Evolutionary conservation across 345 rosid species (phyloP).

Genomic region (Populus alba): DNA sequence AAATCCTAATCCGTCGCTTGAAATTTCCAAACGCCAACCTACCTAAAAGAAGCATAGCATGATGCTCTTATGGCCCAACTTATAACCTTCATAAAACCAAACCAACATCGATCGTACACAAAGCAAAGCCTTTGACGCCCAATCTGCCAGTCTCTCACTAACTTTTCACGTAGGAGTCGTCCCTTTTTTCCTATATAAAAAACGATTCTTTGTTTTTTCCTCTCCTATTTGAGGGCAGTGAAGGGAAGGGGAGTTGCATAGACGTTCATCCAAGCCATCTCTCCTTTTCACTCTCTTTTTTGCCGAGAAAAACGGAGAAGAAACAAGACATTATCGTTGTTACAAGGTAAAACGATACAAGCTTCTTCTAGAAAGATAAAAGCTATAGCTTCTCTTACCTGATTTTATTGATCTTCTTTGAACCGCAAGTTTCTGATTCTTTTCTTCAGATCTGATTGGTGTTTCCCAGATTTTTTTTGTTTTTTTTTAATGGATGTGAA

Average conservation of each 20-base stretch:
- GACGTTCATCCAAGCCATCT: not conserved
- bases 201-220: not conserved
- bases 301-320: slow-evolving; percentile 9
- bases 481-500: not conserved
- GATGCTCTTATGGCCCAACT: not conserved
- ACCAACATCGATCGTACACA: not conserved
- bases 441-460: slow-evolving; percentile 7
- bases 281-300: not conserved
- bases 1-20: not conserved
- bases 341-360: not conserved
- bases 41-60: too few relatives aligned
- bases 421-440: not conserved
- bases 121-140: not conserved
- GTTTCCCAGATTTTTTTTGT: not conserved
- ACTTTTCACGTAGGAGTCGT: not conserved
- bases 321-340: not conserved
- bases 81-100: not conserved
- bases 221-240: not conserved
- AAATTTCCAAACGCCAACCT: not conserved
- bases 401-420: not conserved
- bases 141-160: not conserved
- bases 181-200: not conserved
- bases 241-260: not conserved
- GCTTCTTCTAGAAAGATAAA: not conserved
- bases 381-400: not conserved